These are phyloP conservation scores for Annulohypoxylon truncatum DNA, from an alignment of 2,329 filamentous ascomycete genomes.

Conservation along the genomic window DNA sequence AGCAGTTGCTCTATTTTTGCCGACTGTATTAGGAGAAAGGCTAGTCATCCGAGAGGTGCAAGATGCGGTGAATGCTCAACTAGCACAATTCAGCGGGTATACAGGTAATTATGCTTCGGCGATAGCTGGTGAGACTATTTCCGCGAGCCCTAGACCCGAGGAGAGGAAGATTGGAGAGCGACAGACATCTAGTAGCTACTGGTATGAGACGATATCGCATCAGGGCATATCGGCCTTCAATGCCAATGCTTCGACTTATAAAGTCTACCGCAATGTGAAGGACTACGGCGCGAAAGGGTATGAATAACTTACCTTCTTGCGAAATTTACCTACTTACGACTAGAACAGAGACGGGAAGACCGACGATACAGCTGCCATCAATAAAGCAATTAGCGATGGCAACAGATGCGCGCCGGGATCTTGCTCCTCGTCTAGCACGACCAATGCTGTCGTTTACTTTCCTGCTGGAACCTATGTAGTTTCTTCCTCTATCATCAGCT, in stretches of 20 bases:
- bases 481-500: constrained; percentile 75
- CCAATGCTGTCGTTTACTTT: constrained; percentile 51
- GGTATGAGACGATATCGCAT: constrained; percentile 51
- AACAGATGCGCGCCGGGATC: constrained; percentile 45
- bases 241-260: constrained; percentile 46
- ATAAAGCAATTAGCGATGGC: constrained; percentile 50
- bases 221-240: constrained; percentile 53
- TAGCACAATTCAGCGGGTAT: constrained; percentile 40
- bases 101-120: constrained; percentile 21
- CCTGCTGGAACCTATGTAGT: constrained; percentile 74
- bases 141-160: constrained; percentile 3
- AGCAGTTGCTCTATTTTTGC: constrained; percentile 28
- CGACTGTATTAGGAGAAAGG: constrained; percentile 36
- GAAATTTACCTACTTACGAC: constrained; percentile 14
- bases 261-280: constrained; percentile 54
- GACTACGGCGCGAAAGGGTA: constrained; percentile 53
- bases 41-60: constrained; percentile 43
- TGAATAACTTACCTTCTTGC: not conserved
- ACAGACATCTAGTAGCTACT: constrained; percentile 40
- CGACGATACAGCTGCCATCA: constrained; percentile 54
- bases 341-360: constrained; percentile 44
- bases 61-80: constrained; percentile 39
- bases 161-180: constrained; percentile 32
- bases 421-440: constrained; percentile 46
- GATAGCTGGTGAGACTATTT: not conserved